Evolutionary conservation across 1,139 yeast genomes (phyloP).

Genomic region (Hansenula sp.): DNA sequence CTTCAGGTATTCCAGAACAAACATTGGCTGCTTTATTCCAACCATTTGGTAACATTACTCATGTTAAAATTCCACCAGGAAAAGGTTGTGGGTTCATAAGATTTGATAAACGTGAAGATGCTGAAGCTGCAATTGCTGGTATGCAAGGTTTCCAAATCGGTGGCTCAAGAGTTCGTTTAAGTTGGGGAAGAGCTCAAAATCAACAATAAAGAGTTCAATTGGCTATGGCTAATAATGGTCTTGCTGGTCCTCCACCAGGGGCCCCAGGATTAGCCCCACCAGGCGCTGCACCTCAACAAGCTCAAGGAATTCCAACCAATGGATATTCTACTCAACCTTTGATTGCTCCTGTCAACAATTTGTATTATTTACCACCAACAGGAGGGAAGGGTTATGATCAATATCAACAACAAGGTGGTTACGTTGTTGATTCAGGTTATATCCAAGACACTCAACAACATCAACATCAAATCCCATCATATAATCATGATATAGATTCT

Average conservation of each 20-base stretch:
- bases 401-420: slow-evolving; percentile 5
- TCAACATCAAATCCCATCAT: slow-evolving; percentile 2
- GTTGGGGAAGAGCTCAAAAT: slow-evolving; percentile 60
- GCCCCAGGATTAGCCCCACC: slow-evolving; percentile 3
- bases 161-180: slow-evolving; percentile 61
- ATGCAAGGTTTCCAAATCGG: slow-evolving; percentile 76
- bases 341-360: slow-evolving; percentile 9
- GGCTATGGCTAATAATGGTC: slow-evolving; percentile 15
- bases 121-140: slow-evolving; percentile 65
- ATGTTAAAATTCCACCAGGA: slow-evolving; percentile 66
- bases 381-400: slow-evolving; percentile 10
- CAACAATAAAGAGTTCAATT: slow-evolving; percentile 18
- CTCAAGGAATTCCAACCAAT: background rate
- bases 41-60: slow-evolving; percentile 63
- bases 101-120: slow-evolving; percentile 59
- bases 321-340: slow-evolving; percentile 2
- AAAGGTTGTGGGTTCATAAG: slow-evolving; percentile 74
- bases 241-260: slow-evolving; percentile 7
- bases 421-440: background rate
- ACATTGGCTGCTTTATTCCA: slow-evolving; percentile 58
- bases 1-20: slow-evolving; percentile 53
- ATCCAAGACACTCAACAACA: background rate
- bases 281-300: background rate
- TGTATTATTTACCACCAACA: slow-evolving; percentile 15
- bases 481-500: background rate